Evolutionary conservation across 2,329 filamentous ascomycete species (phyloP).

Genomic region (Laburnicola sp.): DNA sequence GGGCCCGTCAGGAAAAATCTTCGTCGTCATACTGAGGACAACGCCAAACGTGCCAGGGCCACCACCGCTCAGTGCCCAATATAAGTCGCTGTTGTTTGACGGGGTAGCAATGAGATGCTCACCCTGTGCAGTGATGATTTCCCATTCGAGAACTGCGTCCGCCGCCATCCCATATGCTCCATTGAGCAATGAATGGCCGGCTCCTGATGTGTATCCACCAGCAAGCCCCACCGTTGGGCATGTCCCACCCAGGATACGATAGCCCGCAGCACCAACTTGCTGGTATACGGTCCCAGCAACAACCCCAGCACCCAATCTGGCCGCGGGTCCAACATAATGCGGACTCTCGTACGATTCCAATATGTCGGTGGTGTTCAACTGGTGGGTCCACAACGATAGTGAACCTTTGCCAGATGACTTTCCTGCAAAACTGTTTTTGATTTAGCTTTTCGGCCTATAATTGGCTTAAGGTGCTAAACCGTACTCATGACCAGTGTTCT

Average conservation of each 20-base stretch:
- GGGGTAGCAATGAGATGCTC: no score
- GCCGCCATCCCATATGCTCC: no score
- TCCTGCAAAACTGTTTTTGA: neutral
- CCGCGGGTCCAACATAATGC: conserved; percentile 12
- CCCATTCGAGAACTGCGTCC: no score
- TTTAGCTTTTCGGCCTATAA: neutral
- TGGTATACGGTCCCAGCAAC: conserved; percentile 6
- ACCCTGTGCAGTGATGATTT: no score
- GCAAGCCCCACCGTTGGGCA: conserved; percentile 40
- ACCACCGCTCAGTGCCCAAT: no score
- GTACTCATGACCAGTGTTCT: conserved; percentile 18
- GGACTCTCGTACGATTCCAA: conserved; percentile 1
- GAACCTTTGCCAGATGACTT: conserved; percentile 3
- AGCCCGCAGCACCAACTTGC: conserved; percentile 15
- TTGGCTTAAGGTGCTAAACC: neutral
- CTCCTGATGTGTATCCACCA: conserved; percentile 38
- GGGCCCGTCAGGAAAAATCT: no score
- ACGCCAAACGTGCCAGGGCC: no score
- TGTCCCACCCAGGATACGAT: conserved; percentile 32
- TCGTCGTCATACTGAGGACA: no score
- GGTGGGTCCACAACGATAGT: conserved; percentile 7
- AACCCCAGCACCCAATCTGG: conserved; percentile 19
- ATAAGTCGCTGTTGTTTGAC: no score
- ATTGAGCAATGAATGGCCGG: conserved; percentile 24
- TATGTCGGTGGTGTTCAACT: conserved; percentile 11